These are phyloP conservation scores for Aureobasidium sp. DNA, from an alignment of 2,329 filamentous ascomycete genomes.

Conservation along the genomic window DNA sequence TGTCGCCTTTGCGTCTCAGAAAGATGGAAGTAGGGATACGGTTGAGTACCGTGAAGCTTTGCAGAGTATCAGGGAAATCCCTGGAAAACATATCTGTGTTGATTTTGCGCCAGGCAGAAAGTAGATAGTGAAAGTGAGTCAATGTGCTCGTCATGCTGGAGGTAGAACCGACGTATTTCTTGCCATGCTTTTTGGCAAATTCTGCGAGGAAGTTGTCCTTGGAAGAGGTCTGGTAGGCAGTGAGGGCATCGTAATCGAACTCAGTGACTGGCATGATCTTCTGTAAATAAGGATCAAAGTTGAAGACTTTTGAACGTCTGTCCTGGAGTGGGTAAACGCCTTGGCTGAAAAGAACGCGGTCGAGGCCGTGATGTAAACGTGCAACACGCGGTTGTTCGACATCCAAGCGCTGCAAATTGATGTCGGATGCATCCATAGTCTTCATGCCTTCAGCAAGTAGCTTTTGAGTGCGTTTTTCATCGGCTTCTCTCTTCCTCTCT, in stretches of 20 bases:
- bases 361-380: conserved; percentile 64
- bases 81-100: conserved; percentile 61
- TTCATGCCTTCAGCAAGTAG: neutral
- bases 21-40: conserved; percentile 74
- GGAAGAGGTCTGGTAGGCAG: conserved; percentile 85
- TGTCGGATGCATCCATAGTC: neutral
- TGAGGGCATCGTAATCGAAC: conserved; percentile 84
- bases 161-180: conserved; percentile 88
- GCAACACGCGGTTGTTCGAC: conserved; percentile 51
- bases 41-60: conserved; percentile 63
- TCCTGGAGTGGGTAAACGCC: conserved; percentile 92
- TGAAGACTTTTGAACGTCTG: conserved; percentile 78
- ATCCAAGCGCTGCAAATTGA: neutral
- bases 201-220: conserved; percentile 66
- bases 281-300: conserved; percentile 92
- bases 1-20: conserved; percentile 71
- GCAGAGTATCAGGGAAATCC: conserved; percentile 49
- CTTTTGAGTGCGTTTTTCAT: neutral
- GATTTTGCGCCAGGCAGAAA: conserved; percentile 75
- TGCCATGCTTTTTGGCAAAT: conserved; percentile 58
- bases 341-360: conserved; percentile 89
- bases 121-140: conserved; percentile 84
- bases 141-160: conserved; percentile 91
- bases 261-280: conserved; percentile 88
- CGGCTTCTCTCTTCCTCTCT: neutral